phyloP scores from a whole-genome alignment of 192 early-diverging fungal genomes.

The Backusella morwellensis region DNA sequence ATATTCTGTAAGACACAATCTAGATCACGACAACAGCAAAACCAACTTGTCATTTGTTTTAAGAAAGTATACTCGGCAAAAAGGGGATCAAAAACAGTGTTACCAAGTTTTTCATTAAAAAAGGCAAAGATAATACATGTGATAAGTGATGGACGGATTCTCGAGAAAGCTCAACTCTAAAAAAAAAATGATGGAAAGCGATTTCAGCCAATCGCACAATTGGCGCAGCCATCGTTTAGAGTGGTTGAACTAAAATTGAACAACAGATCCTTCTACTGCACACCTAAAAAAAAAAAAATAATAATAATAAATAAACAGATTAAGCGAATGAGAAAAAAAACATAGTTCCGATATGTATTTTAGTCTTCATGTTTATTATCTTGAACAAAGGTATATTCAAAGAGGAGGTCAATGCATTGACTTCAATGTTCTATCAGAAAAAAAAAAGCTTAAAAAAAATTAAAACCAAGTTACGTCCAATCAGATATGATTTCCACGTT shows the following conservation, averaged over 20 bases:
- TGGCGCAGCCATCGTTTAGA: neutral
- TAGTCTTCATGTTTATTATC: neutral
- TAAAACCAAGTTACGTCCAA: neutral
- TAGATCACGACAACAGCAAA: neutral
- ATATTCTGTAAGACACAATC: neutral
- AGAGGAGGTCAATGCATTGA: neutral
- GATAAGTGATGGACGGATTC: neutral
- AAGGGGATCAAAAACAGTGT: neutral
- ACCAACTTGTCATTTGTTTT: neutral
- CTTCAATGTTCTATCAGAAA: neutral
- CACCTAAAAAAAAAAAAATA: neutral
- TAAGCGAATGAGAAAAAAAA: neutral
- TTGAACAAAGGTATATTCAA: neutral
- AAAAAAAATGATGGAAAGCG: neutral
- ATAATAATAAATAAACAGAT: neutral
- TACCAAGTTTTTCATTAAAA: neutral
- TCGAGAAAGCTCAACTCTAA: neutral
- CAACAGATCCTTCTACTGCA: neutral
- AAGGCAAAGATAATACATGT: neutral
- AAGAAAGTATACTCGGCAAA: neutral
- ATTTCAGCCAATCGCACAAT: constrained; percentile 1
- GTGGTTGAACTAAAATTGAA: neutral
- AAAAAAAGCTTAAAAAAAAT: neutral
- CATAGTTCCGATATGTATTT: neutral
- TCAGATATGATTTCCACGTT: neutral